These are phyloP conservation scores for Sextonia rubra DNA, from an alignment of 164 flowering plant genomes.

Conservation along the genomic window DNA sequence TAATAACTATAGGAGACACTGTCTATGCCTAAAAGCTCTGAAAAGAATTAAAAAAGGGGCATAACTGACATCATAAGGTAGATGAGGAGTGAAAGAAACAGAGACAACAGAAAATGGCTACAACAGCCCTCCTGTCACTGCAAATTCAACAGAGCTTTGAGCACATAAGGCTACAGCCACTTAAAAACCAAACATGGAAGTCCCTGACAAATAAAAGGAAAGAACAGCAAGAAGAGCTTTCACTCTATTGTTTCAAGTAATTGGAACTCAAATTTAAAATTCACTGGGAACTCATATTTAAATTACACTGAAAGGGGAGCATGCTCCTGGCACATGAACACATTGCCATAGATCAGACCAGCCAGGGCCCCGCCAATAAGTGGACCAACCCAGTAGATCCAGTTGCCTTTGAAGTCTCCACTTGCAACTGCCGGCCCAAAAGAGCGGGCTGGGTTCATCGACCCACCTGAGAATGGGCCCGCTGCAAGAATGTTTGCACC, in stretches of 20 bases:
- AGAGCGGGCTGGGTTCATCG: conserved; percentile 95
- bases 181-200: neutral
- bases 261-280: conserved; percentile 17
- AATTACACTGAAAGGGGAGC: conserved; percentile 32
- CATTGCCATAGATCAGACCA: conserved; percentile 57
- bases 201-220: neutral
- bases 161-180: neutral
- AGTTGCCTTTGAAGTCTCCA: conserved; percentile 59
- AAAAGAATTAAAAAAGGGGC: no score
- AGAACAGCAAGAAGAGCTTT: neutral
- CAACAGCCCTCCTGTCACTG: neutral
- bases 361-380: conserved; percentile 80
- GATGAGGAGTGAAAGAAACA: no score
- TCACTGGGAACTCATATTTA: conserved; percentile 23
- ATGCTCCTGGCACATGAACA: conserved; percentile 39
- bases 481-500: conserved; percentile 93
- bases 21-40: no score
- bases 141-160: neutral
- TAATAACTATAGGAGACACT: no score
- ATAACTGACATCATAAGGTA: no score
- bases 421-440: conserved; percentile 86
- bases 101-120: neutral
- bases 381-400: conserved; percentile 94
- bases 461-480: conserved; percentile 90
- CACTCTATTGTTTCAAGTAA: neutral